Percentiles rank a stretch among this genome's conserved stretches.
Evolutionary conservation across 768 basidiomycete species (phyloP).

Genomic region (Suillus weaverae): DNA sequence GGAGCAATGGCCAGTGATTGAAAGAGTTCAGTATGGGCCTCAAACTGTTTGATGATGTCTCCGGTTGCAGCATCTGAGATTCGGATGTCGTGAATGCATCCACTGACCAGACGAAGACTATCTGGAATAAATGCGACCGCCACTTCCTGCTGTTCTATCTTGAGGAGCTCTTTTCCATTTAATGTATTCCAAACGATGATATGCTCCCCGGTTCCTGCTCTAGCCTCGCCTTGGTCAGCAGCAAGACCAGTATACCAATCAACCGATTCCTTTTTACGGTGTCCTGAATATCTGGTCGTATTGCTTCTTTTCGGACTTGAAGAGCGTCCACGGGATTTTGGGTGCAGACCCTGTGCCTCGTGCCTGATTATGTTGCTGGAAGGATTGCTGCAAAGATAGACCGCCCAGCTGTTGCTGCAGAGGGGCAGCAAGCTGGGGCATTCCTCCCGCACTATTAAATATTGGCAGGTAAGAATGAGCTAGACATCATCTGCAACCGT

Average conservation of each 20-base stretch:
- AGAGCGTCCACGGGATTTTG: slow-evolving; percentile 82
- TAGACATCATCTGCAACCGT: slow-evolving; percentile 85
- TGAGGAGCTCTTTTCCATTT: neutral
- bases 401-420: slow-evolving; percentile 56
- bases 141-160: neutral
- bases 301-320: slow-evolving; percentile 90
- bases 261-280: no score
- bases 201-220: slow-evolving; percentile 6
- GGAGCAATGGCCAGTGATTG: neutral
- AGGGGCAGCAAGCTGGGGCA: slow-evolving; percentile 59
- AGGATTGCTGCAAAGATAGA: slow-evolving; percentile 73
- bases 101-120: neutral
- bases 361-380: slow-evolving; percentile 84
- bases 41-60: neutral
- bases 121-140: neutral
- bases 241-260: no score
- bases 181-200: neutral
- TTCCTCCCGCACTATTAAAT: slow-evolving; percentile 55
- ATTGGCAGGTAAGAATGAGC: slow-evolving; percentile 85
- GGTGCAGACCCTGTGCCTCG: slow-evolving; percentile 64
- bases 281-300: slow-evolving; percentile 97
- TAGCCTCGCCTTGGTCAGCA: no score
- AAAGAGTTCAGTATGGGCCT: neutral
- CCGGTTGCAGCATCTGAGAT: neutral
- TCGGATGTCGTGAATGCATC: neutral